Conservation (phyloP, 495 filamentous ascomycete genomes). For the Jackrogersella minutella region DNA sequence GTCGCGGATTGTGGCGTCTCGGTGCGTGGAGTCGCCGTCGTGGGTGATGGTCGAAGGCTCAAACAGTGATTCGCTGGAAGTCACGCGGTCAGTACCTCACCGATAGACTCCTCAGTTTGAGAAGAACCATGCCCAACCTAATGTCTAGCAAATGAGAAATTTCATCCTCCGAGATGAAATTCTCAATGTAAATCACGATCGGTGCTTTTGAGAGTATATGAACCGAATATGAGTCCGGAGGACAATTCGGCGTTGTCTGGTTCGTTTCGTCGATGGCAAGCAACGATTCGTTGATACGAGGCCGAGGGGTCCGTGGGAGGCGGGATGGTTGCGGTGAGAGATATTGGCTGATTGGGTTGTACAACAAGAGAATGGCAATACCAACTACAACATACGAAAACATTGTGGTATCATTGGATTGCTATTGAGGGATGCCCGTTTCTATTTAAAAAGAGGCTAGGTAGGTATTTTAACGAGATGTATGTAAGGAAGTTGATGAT, state of each 20-base stretch:
- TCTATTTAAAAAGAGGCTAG: neutral
- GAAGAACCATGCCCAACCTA: constrained; percentile 41
- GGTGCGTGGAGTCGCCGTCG: constrained; percentile 46
- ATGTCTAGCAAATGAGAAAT: constrained; percentile 53
- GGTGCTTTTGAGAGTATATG: constrained; percentile 54
- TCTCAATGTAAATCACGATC: constrained; percentile 57
- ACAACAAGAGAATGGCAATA: constrained; percentile 38
- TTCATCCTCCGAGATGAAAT: constrained; percentile 50
- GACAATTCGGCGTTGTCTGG: constrained; percentile 42
- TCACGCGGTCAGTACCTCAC: neutral
- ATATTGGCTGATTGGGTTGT: constrained; percentile 38
- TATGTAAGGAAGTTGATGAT: constrained; percentile 3
- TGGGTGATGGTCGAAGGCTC: constrained; percentile 54
- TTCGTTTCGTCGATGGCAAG: constrained; percentile 51
- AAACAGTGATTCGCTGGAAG: constrained; percentile 50
- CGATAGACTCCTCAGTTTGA: neutral
- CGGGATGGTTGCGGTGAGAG: constrained; percentile 31
- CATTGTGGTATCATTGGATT: constrained; percentile 31
- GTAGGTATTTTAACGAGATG: neutral
- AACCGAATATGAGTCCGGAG: constrained; percentile 46
- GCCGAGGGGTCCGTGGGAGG: constrained; percentile 49
- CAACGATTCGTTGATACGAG: constrained; percentile 52
- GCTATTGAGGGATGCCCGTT: neutral
- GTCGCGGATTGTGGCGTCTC: constrained; percentile 51
- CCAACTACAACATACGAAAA: constrained; percentile 43